Evolutionary conservation across 352 stramenopile species (phyloP).

Genomic region (Phytopythium chamaehyphon): DNA sequence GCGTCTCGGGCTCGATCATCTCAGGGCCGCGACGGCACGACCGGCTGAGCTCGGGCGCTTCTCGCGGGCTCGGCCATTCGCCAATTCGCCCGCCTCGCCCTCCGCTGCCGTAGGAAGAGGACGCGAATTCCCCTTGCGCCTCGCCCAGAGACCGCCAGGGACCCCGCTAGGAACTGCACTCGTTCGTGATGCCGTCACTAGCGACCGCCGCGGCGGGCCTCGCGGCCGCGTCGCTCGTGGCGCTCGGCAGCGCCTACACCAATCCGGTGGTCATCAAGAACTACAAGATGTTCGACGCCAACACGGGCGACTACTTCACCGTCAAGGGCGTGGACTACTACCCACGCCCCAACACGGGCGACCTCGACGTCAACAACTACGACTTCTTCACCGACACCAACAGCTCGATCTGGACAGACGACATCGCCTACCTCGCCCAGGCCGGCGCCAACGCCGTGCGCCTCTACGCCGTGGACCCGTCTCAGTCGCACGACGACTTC

Average conservation of each 20-base stretch:
- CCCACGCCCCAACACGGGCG: conserved; percentile 61
- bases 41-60: no score
- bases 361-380: conserved; percentile 63
- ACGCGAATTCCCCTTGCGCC: not conserved
- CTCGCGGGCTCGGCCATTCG: conserved; percentile 19
- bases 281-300: conserved; percentile 69
- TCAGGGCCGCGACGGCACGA: no score
- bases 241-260: conserved; percentile 24
- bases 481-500: conserved; percentile 81
- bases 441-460: conserved; percentile 76
- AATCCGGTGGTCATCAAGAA: conserved; percentile 47
- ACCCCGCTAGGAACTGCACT: not conserved
- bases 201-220: conserved; percentile 10
- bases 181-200: conserved; percentile 11
- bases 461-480: conserved; percentile 80
- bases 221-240: conserved; percentile 5
- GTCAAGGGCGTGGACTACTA: conserved; percentile 76
- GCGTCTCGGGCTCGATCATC: no score
- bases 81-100: conserved; percentile 14
- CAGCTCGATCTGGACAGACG: conserved; percentile 50
- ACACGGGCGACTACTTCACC: conserved; percentile 57
- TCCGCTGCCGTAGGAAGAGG: conserved; percentile 4
- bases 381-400: conserved; percentile 86
- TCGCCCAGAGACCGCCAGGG: conserved; percentile 1
- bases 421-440: conserved; percentile 58